These are phyloP conservation scores for Hymenoscyphus fructigenus DNA, from an alignment of 2,329 filamentous ascomycete genomes.

Conservation along the genomic window DNA sequence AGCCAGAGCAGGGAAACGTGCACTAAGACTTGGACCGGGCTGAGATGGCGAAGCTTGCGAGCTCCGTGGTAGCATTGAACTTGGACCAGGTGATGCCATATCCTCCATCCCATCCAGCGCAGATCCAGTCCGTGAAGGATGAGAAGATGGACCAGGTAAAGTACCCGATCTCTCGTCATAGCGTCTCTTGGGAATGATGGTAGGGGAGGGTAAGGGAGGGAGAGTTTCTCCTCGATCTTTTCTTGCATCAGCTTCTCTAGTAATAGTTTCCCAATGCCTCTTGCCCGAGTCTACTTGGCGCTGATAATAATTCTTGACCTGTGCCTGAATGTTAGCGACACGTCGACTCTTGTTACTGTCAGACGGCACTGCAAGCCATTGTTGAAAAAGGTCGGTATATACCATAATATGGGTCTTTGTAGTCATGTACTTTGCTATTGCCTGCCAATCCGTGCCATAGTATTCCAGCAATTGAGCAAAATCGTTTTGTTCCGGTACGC, in stretches of 20 bases:
- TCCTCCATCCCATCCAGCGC: conserved; percentile 47
- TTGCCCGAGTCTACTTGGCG: conserved; percentile 58
- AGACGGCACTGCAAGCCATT: conserved; percentile 29
- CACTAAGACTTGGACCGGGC: conserved; percentile 19
- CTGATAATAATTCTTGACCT: conserved; percentile 70
- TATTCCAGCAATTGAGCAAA: conserved; percentile 71
- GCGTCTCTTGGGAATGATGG: conserved; percentile 50
- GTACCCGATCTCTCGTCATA: conserved; percentile 47
- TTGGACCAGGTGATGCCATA: conserved; percentile 24
- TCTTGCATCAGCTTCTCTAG: conserved; percentile 59
- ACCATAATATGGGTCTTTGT: conserved; percentile 88
- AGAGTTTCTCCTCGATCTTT: conserved; percentile 55
- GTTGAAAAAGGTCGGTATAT: conserved; percentile 39
- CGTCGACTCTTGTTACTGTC: conserved; percentile 33
- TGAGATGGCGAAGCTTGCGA: conserved; percentile 34
- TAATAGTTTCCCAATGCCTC: conserved; percentile 58
- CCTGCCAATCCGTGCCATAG: conserved; percentile 77
- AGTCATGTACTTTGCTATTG: conserved; percentile 75
- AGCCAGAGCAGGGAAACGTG: conserved; percentile 35
- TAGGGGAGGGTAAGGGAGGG: conserved; percentile 59
- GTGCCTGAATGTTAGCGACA: conserved; percentile 36
- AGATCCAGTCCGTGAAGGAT: conserved; percentile 47
- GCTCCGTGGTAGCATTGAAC: conserved; percentile 24
- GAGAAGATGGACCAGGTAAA: neutral
- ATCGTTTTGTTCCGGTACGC: conserved; percentile 75